Conservation (phyloP, 345 rosid species). For the Salix arbutifolia region DNA sequence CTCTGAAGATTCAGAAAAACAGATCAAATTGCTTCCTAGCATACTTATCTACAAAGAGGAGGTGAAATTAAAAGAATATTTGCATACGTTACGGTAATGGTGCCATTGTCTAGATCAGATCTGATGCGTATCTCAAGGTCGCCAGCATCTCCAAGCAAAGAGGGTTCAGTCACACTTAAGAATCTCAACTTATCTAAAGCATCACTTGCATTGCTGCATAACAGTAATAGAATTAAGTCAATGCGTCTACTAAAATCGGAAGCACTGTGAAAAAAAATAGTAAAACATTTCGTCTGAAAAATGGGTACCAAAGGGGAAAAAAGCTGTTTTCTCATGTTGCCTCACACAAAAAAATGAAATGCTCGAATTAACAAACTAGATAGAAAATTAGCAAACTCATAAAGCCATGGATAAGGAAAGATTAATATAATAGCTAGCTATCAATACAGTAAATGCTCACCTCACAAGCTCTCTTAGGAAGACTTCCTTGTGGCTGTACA, state of each 20-base stretch:
- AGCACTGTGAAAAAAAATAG: background rate
- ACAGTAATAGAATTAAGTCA: slow-evolving; percentile 20
- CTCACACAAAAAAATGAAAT: background rate
- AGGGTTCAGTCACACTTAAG: slow-evolving; percentile 87
- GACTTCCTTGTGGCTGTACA: slow-evolving; percentile 76
- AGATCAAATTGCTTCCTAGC: background rate
- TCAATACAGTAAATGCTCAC: slow-evolving; percentile 32
- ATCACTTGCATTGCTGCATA: slow-evolving; percentile 91
- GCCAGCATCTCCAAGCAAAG: slow-evolving; percentile 85
- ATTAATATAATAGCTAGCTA: no score
- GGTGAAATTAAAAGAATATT: background rate
- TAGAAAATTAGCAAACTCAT: background rate
- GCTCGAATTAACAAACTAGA: background rate
- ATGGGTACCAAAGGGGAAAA: background rate
- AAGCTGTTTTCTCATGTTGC: background rate
- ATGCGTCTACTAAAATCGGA: background rate
- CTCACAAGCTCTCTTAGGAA: slow-evolving; percentile 95
- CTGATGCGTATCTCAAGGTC: slow-evolving; percentile 84
- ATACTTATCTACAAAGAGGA: background rate
- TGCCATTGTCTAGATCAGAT: slow-evolving; percentile 86
- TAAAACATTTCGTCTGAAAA: background rate
- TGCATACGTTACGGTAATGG: slow-evolving; percentile 69
- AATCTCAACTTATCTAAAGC: slow-evolving; percentile 96
- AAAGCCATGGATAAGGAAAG: background rate
- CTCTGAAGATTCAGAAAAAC: slow-evolving; percentile 45